phyloP scores from a whole-genome alignment of 2,329 filamentous ascomycete genomes.

The Pyricularia sp. region DNA sequence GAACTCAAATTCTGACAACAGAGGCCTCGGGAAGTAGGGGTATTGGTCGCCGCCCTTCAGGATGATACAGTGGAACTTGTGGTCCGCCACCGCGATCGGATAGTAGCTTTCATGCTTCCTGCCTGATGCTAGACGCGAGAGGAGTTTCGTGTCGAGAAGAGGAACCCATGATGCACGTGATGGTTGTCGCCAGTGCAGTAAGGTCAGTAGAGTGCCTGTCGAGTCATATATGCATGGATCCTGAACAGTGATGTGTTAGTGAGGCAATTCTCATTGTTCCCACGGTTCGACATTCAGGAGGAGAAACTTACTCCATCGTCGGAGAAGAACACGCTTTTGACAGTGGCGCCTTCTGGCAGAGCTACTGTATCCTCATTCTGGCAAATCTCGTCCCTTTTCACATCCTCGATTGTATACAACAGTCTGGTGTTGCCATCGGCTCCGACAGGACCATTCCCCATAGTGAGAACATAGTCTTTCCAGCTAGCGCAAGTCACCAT shows the following conservation, averaged over 20 bases:
- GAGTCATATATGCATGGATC: conserved; percentile 96
- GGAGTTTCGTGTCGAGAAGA: conserved; percentile 73
- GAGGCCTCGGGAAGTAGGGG: conserved; percentile 79
- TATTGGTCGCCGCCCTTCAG: conserved; percentile 90
- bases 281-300: background rate
- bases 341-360: conserved; percentile 56
- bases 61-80: conserved; percentile 97
- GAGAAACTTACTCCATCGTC: conserved; percentile 59
- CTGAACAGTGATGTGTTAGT: conserved; percentile 24
- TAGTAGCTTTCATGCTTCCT: conserved; percentile 86
- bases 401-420: conserved; percentile 85
- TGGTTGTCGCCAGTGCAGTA: conserved; percentile 80
- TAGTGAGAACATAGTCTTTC: conserved; percentile 90
- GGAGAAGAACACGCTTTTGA: conserved; percentile 84
- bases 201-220: conserved; percentile 72
- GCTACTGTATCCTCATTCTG: conserved; percentile 90
- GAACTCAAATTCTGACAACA: conserved; percentile 90
- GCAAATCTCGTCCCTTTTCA: conserved; percentile 85
- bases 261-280: background rate
- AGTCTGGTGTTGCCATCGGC: conserved; percentile 67
- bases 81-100: conserved; percentile 82
- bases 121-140: conserved; percentile 71
- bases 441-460: conserved; percentile 72
- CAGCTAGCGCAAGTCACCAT: conserved; percentile 89
- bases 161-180: conserved; percentile 86